Conservation (phyloP, 768 basidiomycete genomes). For the Hydnomerulius pinastri region DNA sequence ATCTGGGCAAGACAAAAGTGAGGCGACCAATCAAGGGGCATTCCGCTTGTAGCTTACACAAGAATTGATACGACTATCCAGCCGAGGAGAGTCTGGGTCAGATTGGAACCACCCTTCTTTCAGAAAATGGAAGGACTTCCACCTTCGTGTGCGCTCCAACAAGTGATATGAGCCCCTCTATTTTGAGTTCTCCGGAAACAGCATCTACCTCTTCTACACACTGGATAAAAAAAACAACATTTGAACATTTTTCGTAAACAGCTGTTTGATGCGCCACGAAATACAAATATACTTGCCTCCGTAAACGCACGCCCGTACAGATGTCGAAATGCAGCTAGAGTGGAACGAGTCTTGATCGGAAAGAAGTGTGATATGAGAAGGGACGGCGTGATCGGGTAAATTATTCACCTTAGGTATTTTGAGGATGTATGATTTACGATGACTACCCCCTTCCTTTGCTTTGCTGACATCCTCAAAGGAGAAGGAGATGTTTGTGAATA, state of each 20-base stretch:
- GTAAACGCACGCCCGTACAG: conserved; percentile 72
- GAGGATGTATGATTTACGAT: conserved; percentile 48
- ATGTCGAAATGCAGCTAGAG: conserved; percentile 66
- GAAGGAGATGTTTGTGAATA: conserved; percentile 72
- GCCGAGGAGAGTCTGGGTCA: conserved; percentile 22
- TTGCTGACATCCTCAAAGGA: conserved; percentile 58
- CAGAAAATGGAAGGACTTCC: conserved; percentile 15
- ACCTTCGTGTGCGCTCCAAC: conserved; percentile 77
- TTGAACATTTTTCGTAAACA: no score
- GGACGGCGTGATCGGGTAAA: conserved; percentile 12
- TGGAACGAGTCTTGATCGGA: conserved; percentile 58
- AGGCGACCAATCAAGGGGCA: conserved; percentile 1
- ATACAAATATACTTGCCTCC: conserved; percentile 49
- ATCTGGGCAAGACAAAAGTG: conserved; percentile 44
- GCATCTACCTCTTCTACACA: conserved; percentile 66
- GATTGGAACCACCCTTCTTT: conserved; percentile 18
- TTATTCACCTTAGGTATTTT: conserved; percentile 65
- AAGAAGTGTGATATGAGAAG: conserved; percentile 17
- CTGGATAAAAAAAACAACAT: conserved; percentile 46
- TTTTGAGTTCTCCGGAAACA: conserved; percentile 47
- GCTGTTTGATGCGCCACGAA: no score
- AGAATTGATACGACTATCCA: conserved; percentile 75
- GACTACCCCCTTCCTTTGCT: conserved; percentile 30
- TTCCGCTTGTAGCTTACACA: conserved; percentile 57
- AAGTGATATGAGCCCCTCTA: conserved; percentile 86